Conservation (phyloP, 352 stramenopile genomes). For the Globisporangium paroecandrum region DNA sequence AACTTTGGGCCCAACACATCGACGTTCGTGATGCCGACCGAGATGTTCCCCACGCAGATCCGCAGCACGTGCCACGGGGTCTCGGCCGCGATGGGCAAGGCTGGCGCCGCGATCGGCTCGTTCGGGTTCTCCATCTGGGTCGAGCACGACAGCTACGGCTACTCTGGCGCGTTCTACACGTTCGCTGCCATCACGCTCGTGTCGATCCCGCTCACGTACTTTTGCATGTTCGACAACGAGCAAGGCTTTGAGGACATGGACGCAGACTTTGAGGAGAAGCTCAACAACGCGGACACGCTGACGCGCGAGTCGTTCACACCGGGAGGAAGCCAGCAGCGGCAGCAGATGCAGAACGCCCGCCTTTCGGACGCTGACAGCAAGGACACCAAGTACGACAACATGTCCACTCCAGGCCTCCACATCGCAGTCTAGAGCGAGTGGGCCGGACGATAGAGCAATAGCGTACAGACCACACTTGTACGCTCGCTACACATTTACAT, state of each 20-base stretch:
- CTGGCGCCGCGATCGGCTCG: conserved; percentile 71
- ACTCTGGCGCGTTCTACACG: conserved; percentile 57
- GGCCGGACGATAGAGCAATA: too few species aligned
- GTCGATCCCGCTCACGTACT: conserved; percentile 58
- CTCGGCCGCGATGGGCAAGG: conserved; percentile 83
- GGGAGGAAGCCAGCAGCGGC: too few species aligned
- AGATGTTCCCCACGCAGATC: conserved; percentile 85
- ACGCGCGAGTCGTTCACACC: conserved; percentile 19
- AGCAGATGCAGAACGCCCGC: neutral
- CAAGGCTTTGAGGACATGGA: conserved; percentile 57
- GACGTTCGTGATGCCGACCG: conserved; percentile 88
- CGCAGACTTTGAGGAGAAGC: conserved; percentile 41
- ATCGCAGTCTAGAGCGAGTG: conserved; percentile 7
- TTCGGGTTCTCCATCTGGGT: conserved; percentile 70
- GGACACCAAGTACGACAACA: conserved; percentile 14
- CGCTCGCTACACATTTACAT: too few species aligned
- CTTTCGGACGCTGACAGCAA: conserved; percentile 5
- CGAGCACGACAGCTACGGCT: conserved; percentile 51
- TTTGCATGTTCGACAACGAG: conserved; percentile 67
- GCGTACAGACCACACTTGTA: too few species aligned
- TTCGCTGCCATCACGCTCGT: conserved; percentile 49
- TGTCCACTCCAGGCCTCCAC: conserved; percentile 10
- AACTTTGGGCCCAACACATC: conserved; percentile 87
- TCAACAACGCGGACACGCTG: conserved; percentile 9
- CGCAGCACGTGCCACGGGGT: conserved; percentile 86